Conservation (phyloP, 495 filamentous ascomycete genomes). For the Hypomontagnella monticulosa region DNA sequence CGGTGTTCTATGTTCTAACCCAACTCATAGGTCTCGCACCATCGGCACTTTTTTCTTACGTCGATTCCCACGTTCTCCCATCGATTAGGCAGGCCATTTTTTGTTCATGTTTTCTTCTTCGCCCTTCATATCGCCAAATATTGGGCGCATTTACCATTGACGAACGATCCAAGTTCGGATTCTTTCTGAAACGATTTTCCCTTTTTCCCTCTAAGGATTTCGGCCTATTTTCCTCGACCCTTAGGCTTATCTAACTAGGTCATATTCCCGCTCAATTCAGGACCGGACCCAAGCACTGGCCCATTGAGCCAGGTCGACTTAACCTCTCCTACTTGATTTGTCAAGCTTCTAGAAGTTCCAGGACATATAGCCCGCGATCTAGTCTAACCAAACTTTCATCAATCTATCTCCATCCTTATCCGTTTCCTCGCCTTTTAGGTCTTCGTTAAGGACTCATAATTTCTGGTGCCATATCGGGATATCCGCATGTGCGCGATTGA, state of each 20-base stretch:
- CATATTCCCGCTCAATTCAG: constrained; percentile 7
- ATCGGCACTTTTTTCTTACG: constrained; percentile 7
- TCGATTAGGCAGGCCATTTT: not conserved
- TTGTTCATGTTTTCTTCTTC: no score
- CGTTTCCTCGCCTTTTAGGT: constrained; percentile 6
- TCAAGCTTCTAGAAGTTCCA: not conserved
- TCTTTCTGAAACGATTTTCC: constrained; percentile 2
- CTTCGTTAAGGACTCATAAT: constrained; percentile 16
- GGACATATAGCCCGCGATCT: constrained; percentile 8
- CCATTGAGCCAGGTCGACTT: constrained; percentile 1
- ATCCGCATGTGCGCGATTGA: constrained; percentile 2
- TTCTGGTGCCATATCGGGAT: constrained; percentile 4
- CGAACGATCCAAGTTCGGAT: not conserved
- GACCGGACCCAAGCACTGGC: not conserved
- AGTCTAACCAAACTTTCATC: not conserved
- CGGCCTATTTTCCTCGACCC: not conserved
- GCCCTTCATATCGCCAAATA: not conserved
- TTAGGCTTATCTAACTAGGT: constrained; percentile 8
- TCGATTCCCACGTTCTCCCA: not conserved
- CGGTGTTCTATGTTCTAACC: no score
- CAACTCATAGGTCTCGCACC: constrained; percentile 16
- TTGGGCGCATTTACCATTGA: constrained; percentile 17
- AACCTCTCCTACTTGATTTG: constrained; percentile 5
- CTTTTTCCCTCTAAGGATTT: not conserved
- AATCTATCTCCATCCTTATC: not conserved